Base-by-base conservation (phyloP, 495 filamentous ascomycete species). In the Lindgomyces ingoldianus region DNA sequence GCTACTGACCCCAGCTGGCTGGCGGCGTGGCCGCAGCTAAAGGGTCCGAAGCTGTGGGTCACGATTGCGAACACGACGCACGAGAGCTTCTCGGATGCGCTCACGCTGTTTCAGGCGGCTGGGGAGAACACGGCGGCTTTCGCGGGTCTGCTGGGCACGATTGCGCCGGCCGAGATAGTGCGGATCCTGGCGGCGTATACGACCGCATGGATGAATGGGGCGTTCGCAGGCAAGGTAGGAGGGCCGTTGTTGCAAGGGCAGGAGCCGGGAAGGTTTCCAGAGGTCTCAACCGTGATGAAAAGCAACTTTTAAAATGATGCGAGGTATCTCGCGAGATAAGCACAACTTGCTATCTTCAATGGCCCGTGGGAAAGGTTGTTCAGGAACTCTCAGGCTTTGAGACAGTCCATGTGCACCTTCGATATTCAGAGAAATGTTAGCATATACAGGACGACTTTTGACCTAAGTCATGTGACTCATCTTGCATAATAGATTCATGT, bases 21-120 rank as follows among this genome's bases (percentile, higher is more conserved):
- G 24, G 44, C 42, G 21, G 57, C 73, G 1, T 79, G 69, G 76
- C 29, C 58, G 22, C 56, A 67, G 18, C 33, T 72, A 22, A 58
- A 51, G 16, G 74, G 66, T 39, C 67, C 52, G 60, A 77, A 73
- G 57, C 70, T 69, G 60, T 67, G 71, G 48, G 50, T 77, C 21
- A 45, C 65, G 36, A 42, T 75, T 30, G 58, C 60, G 36, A 56
- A 71, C 50, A 57, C 66, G 21, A 21, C 57, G 27, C 73, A 76
- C 48, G 63, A 73, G 44, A 65, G 67, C 10, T 73, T 76, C 49
- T 62, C 71, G 21, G 74, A 76, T 60, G 18, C 22, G 25, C 14
- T 12, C 27, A 51, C 25, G 57, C 10, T 60, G 44, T 33, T 60
- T 24, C 57, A 60, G 57, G 57, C 45, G 42, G 42, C 42, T 26